phyloP scores from a whole-genome alignment of 78 protist species.

The Dictyostelium intermedium region DNA sequence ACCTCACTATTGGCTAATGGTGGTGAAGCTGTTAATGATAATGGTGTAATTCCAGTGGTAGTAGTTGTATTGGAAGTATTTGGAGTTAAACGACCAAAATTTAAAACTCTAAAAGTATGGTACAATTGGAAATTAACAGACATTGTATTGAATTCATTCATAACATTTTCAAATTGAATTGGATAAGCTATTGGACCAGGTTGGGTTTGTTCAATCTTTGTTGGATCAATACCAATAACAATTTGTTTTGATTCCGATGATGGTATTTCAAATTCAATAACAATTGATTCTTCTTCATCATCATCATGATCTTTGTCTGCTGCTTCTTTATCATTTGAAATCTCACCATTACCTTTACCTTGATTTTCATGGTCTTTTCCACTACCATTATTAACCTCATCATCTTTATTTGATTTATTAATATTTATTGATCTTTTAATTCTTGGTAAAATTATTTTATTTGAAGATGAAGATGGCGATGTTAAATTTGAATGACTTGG shows the following conservation, averaged over 20 bases:
- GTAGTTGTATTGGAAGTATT: neutral
- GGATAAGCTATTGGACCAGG: slow-evolving; percentile 27
- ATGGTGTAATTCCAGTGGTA: neutral
- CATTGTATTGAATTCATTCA: slow-evolving; percentile 41
- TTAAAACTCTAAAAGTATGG: slow-evolving; percentile 43
- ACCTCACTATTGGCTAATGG: neutral
- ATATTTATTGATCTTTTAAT: neutral
- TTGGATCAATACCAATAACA: slow-evolving; percentile 55
- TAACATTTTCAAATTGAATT: slow-evolving; percentile 59
- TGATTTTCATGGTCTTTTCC: too few species aligned
- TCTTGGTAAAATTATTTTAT: neutral
- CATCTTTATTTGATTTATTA: neutral
- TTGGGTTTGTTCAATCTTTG: slow-evolving; percentile 21
- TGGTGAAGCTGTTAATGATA: neutral
- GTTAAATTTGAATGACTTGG: neutral
- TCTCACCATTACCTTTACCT: neutral
- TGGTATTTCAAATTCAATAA: slow-evolving; percentile 30
- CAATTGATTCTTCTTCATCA: neutral
- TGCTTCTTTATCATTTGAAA: neutral
- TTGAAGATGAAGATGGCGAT: neutral
- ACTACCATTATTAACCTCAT: neutral
- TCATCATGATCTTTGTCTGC: neutral
- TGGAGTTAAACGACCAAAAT: slow-evolving; percentile 39
- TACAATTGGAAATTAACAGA: neutral
- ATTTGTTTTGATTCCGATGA: slow-evolving; percentile 49